phyloP scores from a whole-genome alignment of 2,329 filamentous ascomycete genomes.

The Beauveria brongniartii region DNA sequence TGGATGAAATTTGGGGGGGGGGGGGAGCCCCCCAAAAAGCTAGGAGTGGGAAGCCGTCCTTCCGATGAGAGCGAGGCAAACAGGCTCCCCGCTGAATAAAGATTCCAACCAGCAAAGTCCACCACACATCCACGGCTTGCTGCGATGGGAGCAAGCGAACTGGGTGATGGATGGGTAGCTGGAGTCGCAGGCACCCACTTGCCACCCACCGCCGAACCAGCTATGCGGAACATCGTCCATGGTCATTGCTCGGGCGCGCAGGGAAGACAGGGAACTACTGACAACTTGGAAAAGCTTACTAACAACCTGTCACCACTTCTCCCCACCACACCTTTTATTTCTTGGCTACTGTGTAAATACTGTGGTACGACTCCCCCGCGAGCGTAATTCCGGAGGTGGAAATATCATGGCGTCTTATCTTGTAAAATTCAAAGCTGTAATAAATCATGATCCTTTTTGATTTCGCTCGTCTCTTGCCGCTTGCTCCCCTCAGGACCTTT shows the following conservation, averaged over 20 bases:
- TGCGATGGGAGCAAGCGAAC: not conserved
- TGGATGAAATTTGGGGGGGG: not conserved
- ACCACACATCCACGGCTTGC: not conserved
- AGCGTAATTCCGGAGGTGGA: not conserved
- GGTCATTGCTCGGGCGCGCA: not conserved
- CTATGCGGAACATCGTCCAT: conserved; percentile 6
- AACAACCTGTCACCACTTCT: not conserved
- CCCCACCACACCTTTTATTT: not conserved
- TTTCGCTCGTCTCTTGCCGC: not conserved
- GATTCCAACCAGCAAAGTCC: not conserved
- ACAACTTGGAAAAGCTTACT: not conserved
- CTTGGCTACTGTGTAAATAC: not conserved
- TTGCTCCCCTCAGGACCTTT: not conserved
- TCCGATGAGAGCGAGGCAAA: not conserved
- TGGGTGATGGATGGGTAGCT: not conserved
- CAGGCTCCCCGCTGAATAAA: conserved; percentile 11
- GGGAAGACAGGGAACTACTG: too few relatives aligned
- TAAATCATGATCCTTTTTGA: too few relatives aligned
- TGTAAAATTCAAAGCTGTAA: not conserved
- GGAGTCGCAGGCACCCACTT: too few relatives aligned
- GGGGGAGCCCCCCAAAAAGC: not conserved
- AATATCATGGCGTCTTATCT: not conserved
- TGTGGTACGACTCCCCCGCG: not conserved
- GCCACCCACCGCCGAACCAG: not conserved
- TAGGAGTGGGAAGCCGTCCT: not conserved